Evolutionary conservation across 108 stramenopile species (phyloP).

Genomic region (Chaetoceros muelleri): DNA sequence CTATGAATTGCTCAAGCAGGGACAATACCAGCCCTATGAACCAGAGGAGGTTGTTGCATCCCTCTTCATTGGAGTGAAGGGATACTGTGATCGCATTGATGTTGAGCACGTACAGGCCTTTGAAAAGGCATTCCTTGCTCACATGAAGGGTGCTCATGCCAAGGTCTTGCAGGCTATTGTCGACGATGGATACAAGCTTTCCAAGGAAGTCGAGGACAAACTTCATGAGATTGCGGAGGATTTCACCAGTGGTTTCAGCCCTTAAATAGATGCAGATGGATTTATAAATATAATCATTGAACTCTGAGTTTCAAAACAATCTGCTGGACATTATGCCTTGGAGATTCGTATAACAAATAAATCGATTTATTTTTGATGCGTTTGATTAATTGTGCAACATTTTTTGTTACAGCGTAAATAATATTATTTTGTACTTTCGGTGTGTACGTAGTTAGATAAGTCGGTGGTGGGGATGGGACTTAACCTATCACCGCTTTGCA

Average conservation of each 20-base stretch:
- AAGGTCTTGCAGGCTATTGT: constrained; percentile 82
- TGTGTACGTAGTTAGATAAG: no score
- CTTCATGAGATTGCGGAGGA: constrained; percentile 92
- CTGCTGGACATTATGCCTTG: no score
- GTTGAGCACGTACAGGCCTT: constrained; percentile 94
- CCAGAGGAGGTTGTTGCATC: constrained; percentile 97
- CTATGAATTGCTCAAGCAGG: constrained; percentile 99
- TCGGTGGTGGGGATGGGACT: no score
- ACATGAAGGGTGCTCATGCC: constrained; percentile 90
- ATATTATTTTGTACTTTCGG: neutral
- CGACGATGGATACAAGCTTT: constrained; percentile 78
- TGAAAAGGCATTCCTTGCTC: constrained; percentile 89
- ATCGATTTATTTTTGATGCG: no score
- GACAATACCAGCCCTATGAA: constrained; percentile 97
- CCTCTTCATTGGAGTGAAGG: constrained; percentile 97
- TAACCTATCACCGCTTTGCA: no score
- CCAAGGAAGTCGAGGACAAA: constrained; percentile 62
- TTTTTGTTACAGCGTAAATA: neutral
- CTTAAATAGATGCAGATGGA: constrained; percentile 16
- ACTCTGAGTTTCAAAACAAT: no score
- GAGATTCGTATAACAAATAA: no score
- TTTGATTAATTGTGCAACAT: no score
- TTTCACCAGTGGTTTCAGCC: constrained; percentile 86
- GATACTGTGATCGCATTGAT: constrained; percentile 98
- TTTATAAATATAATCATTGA: no score